A percentile compares a stretch with the other conserved stretches of the same genome.
Conservation (phyloP, 805 yeast genomes). For the Naumovozyma castellii region DNA sequence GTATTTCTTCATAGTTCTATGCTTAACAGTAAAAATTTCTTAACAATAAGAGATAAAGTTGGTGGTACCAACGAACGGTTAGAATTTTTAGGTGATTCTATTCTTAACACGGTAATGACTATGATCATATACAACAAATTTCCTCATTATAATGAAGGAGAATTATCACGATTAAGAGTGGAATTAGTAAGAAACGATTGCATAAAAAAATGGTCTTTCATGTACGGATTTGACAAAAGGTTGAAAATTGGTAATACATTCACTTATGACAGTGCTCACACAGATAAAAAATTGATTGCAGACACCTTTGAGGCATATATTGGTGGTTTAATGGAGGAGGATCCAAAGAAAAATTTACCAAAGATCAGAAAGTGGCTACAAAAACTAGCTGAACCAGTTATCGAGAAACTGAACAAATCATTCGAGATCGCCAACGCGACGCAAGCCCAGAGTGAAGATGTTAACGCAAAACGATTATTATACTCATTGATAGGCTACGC, state of each 20-base stretch:
- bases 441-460: slow-evolving; percentile 37
- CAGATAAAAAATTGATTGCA: slow-evolving; percentile 60
- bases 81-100: slow-evolving; percentile 87
- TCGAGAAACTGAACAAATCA: slow-evolving; percentile 18
- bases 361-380: slow-evolving; percentile 50
- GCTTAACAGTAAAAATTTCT: slow-evolving; percentile 46
- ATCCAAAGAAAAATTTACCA: slow-evolving; percentile 35
- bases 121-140: slow-evolving; percentile 53
- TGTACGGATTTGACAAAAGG: slow-evolving; percentile 55
- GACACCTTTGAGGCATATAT: slow-evolving; percentile 92
- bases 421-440: slow-evolving; percentile 25
- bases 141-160: slow-evolving; percentile 74
- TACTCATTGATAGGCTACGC: slow-evolving; percentile 78
- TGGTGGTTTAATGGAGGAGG: slow-evolving; percentile 68
- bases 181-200: slow-evolving; percentile 64
- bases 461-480: slow-evolving; percentile 66
- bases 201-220: slow-evolving; percentile 56
- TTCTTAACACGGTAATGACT: slow-evolving; percentile 65
- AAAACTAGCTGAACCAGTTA: slow-evolving; percentile 40
- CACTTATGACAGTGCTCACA: slow-evolving; percentile 17
- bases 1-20: slow-evolving; percentile 79
- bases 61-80: slow-evolving; percentile 72
- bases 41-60: slow-evolving; percentile 48
- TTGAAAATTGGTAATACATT: slow-evolving; percentile 42
- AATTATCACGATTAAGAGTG: slow-evolving; percentile 60